Evolutionary conservation across 768 basidiomycete genomes (phyloP).

Genomic region (Hirschioporus abietinus): DNA sequence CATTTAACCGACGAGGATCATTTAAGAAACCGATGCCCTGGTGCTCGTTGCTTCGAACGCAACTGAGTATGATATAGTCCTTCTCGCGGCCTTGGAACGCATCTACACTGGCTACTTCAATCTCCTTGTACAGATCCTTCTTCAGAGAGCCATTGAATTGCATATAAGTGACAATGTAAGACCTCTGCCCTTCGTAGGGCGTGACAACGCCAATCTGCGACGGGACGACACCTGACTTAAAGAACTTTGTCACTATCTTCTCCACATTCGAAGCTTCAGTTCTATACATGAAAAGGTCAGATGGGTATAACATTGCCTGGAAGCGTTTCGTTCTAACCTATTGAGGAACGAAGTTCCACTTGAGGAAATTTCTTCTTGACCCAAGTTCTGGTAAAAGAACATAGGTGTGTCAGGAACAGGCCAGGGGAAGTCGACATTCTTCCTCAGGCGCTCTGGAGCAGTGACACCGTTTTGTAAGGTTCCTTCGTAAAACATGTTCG

Average conservation of each 20-base stretch:
- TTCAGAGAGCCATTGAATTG: constrained; percentile 99
- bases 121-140: constrained; percentile 99
- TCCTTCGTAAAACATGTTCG: constrained; percentile 99
- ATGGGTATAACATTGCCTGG: neutral
- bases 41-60: constrained; percentile 97
- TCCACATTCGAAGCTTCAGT: constrained; percentile 99
- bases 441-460: constrained; percentile 92
- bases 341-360: constrained; percentile 99
- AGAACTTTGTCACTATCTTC: constrained; percentile 99
- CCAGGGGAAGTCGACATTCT: constrained; percentile 99
- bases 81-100: constrained; percentile 99
- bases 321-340: constrained; percentile 41
- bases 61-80: constrained; percentile 98
- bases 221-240: constrained; percentile 97
- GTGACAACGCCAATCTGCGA: constrained; percentile 97
- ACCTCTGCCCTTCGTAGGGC: constrained; percentile 97
- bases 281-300: constrained; percentile 34
- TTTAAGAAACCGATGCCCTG: constrained; percentile 99
- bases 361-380: constrained; percentile 97
- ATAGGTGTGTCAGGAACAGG: constrained; percentile 95
- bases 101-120: constrained; percentile 97
- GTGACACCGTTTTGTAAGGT: constrained; percentile 99
- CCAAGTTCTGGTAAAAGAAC: constrained; percentile 99
- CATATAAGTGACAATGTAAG: constrained; percentile 99
- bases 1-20: constrained; percentile 93